phyloP scores from a whole-genome alignment of 2,329 filamentous ascomycete species.

The Colletotrichum sansevieriae region DNA sequence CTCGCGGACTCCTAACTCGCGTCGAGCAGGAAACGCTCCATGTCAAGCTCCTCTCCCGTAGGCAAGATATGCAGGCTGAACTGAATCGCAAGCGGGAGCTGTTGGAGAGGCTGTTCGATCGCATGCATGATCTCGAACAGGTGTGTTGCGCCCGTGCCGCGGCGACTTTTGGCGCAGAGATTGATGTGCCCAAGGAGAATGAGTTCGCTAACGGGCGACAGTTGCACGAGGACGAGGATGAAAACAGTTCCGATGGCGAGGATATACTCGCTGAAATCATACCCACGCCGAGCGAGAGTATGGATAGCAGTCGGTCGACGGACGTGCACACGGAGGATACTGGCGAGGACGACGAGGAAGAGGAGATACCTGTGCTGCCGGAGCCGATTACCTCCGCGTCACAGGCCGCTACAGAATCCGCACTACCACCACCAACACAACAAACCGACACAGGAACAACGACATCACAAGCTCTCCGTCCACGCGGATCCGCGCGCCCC shows the following conservation, averaged over 20 bases:
- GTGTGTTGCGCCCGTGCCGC: constrained; percentile 54
- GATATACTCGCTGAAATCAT: constrained; percentile 69
- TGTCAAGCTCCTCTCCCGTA: constrained; percentile 69
- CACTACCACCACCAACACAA: not conserved
- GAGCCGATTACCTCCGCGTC: constrained; percentile 15
- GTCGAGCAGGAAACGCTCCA: constrained; percentile 76
- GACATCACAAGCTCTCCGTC: constrained; percentile 47
- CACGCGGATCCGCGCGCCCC: constrained; percentile 47
- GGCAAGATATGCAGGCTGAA: constrained; percentile 72
- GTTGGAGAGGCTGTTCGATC: constrained; percentile 74
- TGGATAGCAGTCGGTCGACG: constrained; percentile 51
- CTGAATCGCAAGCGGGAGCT: constrained; percentile 74
- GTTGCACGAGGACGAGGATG: constrained; percentile 54
- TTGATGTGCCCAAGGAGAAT: no score
- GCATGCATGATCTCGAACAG: constrained; percentile 76
- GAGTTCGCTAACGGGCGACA: constrained; percentile 52
- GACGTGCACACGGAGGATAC: constrained; percentile 43
- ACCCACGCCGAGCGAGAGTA: constrained; percentile 66
- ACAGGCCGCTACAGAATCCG: not conserved
- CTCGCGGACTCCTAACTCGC: constrained; percentile 75
- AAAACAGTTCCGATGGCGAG: constrained; percentile 66
- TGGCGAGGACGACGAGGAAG: constrained; percentile 41
- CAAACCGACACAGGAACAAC: constrained; percentile 12
- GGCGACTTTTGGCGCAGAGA: constrained; percentile 24
- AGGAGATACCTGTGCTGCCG: constrained; percentile 27